Base-by-base conservation (phyloP, 805 yeast species). In the Suhomyces sp. region DNA sequence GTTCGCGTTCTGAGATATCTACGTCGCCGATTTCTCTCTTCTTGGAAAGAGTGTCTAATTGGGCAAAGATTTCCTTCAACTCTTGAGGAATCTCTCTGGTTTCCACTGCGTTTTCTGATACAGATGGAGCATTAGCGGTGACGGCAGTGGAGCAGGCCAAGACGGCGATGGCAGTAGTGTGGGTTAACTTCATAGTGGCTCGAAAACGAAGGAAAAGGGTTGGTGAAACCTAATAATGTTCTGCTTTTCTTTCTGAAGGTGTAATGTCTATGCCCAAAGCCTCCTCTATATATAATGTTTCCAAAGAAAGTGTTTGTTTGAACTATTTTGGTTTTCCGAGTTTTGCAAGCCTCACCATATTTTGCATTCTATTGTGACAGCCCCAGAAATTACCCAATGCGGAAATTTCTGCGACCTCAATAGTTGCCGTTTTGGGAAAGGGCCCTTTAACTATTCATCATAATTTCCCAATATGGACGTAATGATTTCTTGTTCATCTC, bases 81-180 rank as follows among this genome's bases (percentile, higher is more conserved):
- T 60, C 65, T 24, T 60, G 54, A 47, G 46, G n/a, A 31, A 19
- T 36, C 44, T 50, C 52, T 52, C 63, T 35, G 29, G 26, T 36
- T 38, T 52, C 49, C 44, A 54, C 40, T 5, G 57, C 31, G 19
- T 46, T 33, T 9, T 47, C 50, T 6, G 44, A 44, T 6, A 57
- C 46, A n/a, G 72, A 57, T 24, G 78, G 77, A 6, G 76, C 33
- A 12, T 29, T 74, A 29, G 76, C 74, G n/a, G 62, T 57, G 27
- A 65, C 64, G 10, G 66, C 61, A 35, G 67, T 60, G 13, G 64
- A 17, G 22, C 58, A 54, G 9, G 70, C 70, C 47, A 66, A 57
- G 15, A 72, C 38, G 36, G 73, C 66, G 46, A 68, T 58, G 57
- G 66, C 58, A 23, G 74, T 54, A 22, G 77, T 49, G 26, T 67